Percentiles rank a stretch among this genome's conserved stretches.
phyloP scores from a whole-genome alignment of 257 asterid genomes.

The Solanum peruvianum region DNA sequence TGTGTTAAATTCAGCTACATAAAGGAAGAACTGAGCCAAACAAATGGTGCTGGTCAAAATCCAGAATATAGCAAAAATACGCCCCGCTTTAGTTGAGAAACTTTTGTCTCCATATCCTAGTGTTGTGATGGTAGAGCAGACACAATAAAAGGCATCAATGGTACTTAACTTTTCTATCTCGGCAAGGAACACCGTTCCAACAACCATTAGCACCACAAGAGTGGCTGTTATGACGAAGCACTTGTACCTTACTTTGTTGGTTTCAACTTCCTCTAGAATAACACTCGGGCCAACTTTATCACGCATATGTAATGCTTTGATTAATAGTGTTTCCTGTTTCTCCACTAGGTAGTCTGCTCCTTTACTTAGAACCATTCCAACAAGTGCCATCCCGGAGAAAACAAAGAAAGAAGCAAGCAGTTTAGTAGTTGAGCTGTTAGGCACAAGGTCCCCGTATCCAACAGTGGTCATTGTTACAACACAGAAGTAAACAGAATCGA shows the following conservation, averaged over 20 bases:
- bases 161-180: conserved; percentile 48
- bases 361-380: conserved; percentile 47
- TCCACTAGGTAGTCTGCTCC: conserved; percentile 87
- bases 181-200: conserved; percentile 45
- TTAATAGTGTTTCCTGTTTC: conserved; percentile 57
- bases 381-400: conserved; percentile 83
- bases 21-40: conserved; percentile 68
- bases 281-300: conserved; percentile 27
- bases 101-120: conserved; percentile 93
- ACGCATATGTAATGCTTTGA: conserved; percentile 49
- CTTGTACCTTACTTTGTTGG: conserved; percentile 48
- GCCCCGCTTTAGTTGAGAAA: conserved; percentile 79
- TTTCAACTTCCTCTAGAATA: conserved; percentile 45
- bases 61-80: conserved; percentile 82
- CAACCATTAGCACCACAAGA: conserved; percentile 33
- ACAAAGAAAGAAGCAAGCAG: conserved; percentile 84
- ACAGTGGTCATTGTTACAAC: conserved; percentile 96
- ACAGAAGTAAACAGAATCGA: conserved; percentile 85
- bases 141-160: conserved; percentile 79
- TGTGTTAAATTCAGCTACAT: conserved; percentile 59
- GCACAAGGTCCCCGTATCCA: conserved; percentile 95
- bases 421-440: conserved; percentile 41
- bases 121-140: conserved; percentile 78
- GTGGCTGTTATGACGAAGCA: conserved; percentile 19
- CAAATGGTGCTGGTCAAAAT: conserved; percentile 64